Conservation (phyloP, 148 eudicot genomes). For the Chenopodium formosanum region DNA sequence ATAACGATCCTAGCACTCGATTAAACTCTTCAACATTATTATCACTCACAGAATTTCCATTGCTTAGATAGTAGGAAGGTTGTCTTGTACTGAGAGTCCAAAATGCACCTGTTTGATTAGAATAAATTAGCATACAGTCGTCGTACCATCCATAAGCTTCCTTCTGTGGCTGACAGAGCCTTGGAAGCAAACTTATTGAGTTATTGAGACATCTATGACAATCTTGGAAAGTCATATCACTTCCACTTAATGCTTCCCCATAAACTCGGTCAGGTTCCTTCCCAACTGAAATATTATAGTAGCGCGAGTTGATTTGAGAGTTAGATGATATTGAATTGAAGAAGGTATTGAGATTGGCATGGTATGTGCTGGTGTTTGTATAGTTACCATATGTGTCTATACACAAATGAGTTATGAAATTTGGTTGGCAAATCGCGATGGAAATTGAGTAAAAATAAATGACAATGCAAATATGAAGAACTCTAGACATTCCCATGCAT, state of each 20-base stretch:
- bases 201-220: constrained; percentile 31
- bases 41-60: neutral
- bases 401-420: neutral
- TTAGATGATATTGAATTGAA: neutral
- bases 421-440: neutral
- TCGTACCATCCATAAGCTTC: constrained; percentile 36
- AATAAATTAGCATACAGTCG: constrained; percentile 26
- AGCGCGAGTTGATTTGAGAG: neutral
- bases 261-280: constrained; percentile 26
- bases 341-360: constrained; percentile 17
- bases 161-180: constrained; percentile 30
- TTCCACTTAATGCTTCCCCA: constrained; percentile 29
- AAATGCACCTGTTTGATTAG: constrained; percentile 8
- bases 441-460: neutral
- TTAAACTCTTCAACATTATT: constrained; percentile 12
- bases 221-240: constrained; percentile 21
- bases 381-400: neutral
- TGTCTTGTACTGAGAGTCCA: neutral
- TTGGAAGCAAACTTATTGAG: constrained; percentile 11
- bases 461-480: neutral
- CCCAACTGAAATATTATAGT: constrained; percentile 9
- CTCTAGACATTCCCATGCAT: neutral
- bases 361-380: neutral
- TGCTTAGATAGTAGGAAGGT: neutral
- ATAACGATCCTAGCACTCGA: constrained; percentile 9